Evolutionary conservation across 805 yeast species (phyloP), one percentile per base, ranked within the genome.

Genomic region (Saturnispora saitoi): DNA sequence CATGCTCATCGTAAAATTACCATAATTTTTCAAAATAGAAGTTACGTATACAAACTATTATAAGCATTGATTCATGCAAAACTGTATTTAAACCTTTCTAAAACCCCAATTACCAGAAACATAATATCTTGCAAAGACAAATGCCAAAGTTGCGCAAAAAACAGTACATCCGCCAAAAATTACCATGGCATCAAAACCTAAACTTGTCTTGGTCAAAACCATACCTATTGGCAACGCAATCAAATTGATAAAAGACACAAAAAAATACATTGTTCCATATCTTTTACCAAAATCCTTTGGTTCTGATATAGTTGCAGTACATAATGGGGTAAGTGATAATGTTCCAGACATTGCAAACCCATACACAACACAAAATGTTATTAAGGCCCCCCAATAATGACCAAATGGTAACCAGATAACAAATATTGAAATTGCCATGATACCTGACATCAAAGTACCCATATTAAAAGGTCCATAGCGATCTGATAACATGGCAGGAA

Each of bases 331-430:
- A 45, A 84, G 58, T 0, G 86, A 72, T 37, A 84, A 65, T 4
- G 83, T 77, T 17, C 84, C 75, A 3, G 87, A 80, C 31, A 77
- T 70, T 48, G 75, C 71, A 55, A 81, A 76, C 0, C 89, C 89
- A 57, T 74, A 77, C 2, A 75, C 43, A 0, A 70, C 74, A 10
- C 81, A 66, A 60, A 81, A 83, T 0, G 70, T 69, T 54, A 77
- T 75, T 43, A 81, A 61, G 0, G 69, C 73, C 1, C 63, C 64
- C 31, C 66, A 48, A 43, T 60, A 54, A 6, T 58, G 49, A 0
- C 86, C 88, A 50, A 80, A 75, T 1, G 90, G 89, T n/a, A 81
- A 62, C 89, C 89, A 82, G 19, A 66, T 32, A 12, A 70, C 69
- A 43, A 83, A 66, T 2, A 77, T 70, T n/a, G 76, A 60, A 0